A percentile compares a stretch with the other conserved stretches of the same genome.
phyloP scores from a whole-genome alignment of 108 stramenopile genomes.

The Pseudonitzschia pungens region DNA sequence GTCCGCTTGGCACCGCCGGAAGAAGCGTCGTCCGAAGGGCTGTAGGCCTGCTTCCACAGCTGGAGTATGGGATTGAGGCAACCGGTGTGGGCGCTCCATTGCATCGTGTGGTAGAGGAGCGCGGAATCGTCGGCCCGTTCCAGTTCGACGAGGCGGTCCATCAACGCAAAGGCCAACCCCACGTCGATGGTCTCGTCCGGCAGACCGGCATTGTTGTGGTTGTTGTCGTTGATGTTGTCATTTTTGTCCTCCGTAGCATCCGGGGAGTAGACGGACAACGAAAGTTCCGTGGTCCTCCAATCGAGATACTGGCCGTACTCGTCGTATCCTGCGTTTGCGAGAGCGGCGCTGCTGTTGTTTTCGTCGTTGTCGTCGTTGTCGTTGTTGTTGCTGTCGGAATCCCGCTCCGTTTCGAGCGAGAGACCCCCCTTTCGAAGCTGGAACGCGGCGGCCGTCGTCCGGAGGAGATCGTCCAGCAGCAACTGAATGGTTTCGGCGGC shows the following conservation, averaged over 20 bases:
- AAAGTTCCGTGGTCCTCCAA: neutral
- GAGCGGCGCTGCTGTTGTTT: too few species aligned
- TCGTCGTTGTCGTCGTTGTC: neutral
- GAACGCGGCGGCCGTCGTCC: conserved; percentile 4
- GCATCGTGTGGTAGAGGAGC: neutral
- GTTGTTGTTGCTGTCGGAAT: neutral
- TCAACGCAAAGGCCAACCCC: conserved; percentile 14
- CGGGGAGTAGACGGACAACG: neutral
- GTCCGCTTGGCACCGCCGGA: neutral
- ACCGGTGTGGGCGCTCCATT: neutral
- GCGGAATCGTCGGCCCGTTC: conserved; percentile 10
- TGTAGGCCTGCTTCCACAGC: conserved; percentile 15
- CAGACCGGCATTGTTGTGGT: neutral
- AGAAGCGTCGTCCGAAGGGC: neutral
- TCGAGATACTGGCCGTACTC: neutral
- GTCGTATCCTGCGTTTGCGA: too few species aligned
- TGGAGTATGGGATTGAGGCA: conserved; percentile 26
- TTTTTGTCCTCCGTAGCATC: too few species aligned
- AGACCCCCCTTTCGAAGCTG: too few species aligned
- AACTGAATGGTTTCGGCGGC: conserved; percentile 8
- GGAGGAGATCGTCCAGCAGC: neutral
- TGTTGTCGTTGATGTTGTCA: too few species aligned
- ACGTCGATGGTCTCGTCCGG: conserved; percentile 1
- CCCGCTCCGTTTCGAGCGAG: neutral
- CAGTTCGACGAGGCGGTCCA: conserved; percentile 14